Evolutionary conservation across 306 rosid genomes (phyloP), one percentile per base, ranked within the genome.

Genomic region (Quillaja saponaria): DNA sequence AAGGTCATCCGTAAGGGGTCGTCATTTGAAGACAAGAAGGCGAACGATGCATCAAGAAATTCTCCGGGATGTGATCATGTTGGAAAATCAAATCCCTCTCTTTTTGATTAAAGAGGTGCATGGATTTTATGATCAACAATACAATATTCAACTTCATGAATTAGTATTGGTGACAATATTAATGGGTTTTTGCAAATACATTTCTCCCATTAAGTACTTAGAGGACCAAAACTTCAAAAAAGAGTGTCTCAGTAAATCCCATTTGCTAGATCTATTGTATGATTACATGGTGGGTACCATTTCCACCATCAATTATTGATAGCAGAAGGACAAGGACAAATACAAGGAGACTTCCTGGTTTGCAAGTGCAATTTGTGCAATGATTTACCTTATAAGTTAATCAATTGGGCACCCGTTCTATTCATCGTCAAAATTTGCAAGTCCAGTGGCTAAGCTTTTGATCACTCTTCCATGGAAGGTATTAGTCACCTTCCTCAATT

Each of bases 191-290:
- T 50, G 58, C 38, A 63, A 20, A 19, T 13, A 20, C 13, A 10
- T 63, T 5, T 13, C 69, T 0, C 69, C 69, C 50, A 13, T 64
- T 13, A 39, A 51, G 58, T n/a, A 21, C 49, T 4, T 21, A 3
- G 35, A 64, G 35, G 15, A 20, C 11, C 50, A 50, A 17, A 6
- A n/a, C 7, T 39, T 39, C 33, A 39, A 7, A 11, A 37, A 25
- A 25, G 31, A 25, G 31, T 25, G 31, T 3, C 50, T 39, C 41
- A 20, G 4, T 0, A 49, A 15, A n/a, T 11, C 60, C n/a, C 69
- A 64, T 64, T 40, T 64, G 59, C 59, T 64, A 18, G 68, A 63
- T 13, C 49, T 63, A 35, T 18, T 63, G 0, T 63, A 63, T 55
- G 10, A 6, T 31, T n/a, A n/a, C n/a, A 50, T 21, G 19, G 39